Base-by-base conservation (phyloP, 306 rosid genomes). In the Trifolium pratense region DNA sequence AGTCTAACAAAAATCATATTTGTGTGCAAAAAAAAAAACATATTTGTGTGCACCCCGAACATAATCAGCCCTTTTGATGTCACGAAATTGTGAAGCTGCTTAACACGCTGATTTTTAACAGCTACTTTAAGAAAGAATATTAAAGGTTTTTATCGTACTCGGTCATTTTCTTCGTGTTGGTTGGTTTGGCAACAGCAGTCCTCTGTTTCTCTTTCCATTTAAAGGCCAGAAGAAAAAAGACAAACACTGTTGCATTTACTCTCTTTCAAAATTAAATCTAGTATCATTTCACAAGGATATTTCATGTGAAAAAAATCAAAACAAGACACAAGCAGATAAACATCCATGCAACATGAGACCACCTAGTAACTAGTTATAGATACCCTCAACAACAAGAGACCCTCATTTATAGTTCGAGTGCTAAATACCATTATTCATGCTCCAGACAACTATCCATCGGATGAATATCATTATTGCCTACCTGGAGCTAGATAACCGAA, bases 401-500 rank as follows among this genome's bases (percentile, higher is more conserved):
- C 57, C 66, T 48, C 68, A 36, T 36, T 34, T 48, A 31, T 51
- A 82, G 53, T 52, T 79, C 75, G 37, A 65, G 34, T 56, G 67
- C 69, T 37, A 72, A 72, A 57, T 57, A 70, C 11, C 39, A 74
- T 40, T 69, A 58, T 32, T 46, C 37, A 70, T 57, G 75, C 76
- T 36, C 58, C 76, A 12, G 57, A 58, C 29, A 66, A 55, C 53
- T 67, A 58, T 76, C 42, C 64, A 65, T 63, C 56, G 2, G 14
- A 49, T 34, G 36, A 71, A 71, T 53, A 76, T 31, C 66, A 45
- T 48, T 65, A 82, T 60, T 67, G 70, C 82, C 68, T 86, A 95
- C 99, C 97, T 56, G 99, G 99, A 69, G 99, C 99, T 36, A 95
- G 89, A 86, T 95, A 95, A 79, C 99, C 99, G 82, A 95, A 91